Evolutionary conservation across 73 alveolate genomes (phyloP), one percentile per base, ranked within the genome.

Genomic region (Paramecium tetraurelia): DNA sequence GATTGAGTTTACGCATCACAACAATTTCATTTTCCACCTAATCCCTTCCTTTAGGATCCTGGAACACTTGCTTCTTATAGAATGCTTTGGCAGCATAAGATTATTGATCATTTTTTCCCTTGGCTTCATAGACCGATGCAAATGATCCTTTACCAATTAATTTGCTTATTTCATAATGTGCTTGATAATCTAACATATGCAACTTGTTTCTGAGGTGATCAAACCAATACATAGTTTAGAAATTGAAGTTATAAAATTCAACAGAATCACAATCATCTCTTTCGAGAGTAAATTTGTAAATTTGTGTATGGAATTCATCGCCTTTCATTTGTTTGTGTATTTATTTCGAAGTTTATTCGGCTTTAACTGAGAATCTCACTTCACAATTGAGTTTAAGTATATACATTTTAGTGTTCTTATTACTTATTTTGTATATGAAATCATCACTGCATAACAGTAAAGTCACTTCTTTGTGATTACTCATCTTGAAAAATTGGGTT

Each of bases 1-100:
- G 95, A 44, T 92, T 92, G 9, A 92, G 89, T 48, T 84, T 92
- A 38, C 87, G 33, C 95, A 92, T 92, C n/a, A 92, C 59, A 16
- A 40, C 70, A 7, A 92, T 92, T 58, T 92, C 95, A 84, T 92
- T 80, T 43, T 75, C 87, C 7, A 75, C 36, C 38, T 75, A 63
- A 35, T 70, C 90, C 48, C 90, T 12, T 5, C 90, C 90, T 48
- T 80, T 80, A 4, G 76, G 90, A 46, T 80, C 90, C 21, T 80
- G 21, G 31, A 80, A 80, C n/a, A 41, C 90, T 24, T 31, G 27
- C 12, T 80, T 80, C 35, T 80, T 80, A 44, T 44, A 48, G n/a
- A 80, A 80, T 80, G 90, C 90, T 43, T 80, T 80, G 16, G 90
- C 90, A 44, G 90, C 90, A 80, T 44, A 80, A 22, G 21, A 33